Evolutionary conservation across 2,329 filamentous ascomycete genomes (phyloP).

Genomic region (Sclerotinia nivalis): DNA sequence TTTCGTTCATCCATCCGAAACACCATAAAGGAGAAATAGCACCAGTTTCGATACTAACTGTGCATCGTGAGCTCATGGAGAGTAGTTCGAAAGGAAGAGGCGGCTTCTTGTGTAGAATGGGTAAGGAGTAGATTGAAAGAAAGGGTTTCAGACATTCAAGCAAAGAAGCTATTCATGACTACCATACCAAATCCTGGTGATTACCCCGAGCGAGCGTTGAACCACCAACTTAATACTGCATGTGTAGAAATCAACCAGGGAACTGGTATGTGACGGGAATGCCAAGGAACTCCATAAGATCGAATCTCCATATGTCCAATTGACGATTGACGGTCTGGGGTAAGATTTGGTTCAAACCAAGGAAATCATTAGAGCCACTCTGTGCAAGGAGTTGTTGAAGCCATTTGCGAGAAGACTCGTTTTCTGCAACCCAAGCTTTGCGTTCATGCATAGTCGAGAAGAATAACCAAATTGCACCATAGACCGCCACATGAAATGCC

Average conservation of each 20-base stretch:
- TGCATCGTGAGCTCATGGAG: neutral
- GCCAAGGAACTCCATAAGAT: neutral
- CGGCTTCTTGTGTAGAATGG: neutral
- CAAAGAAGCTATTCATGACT: neutral
- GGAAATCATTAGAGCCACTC: neutral
- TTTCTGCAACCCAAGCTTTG: conserved; percentile 17
- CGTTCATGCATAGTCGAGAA: conserved; percentile 11
- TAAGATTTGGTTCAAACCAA: conserved; percentile 13
- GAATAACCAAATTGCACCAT: neutral
- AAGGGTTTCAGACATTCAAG: neutral
- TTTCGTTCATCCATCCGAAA: neutral
- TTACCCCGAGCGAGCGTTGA: neutral
- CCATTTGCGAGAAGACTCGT: conserved; percentile 20
- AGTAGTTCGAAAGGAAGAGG: neutral
- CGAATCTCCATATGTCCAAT: conserved; percentile 7
- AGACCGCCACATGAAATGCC: conserved; percentile 9
- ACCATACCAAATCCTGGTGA: neutral
- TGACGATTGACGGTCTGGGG: conserved; percentile 4
- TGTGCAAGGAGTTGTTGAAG: neutral
- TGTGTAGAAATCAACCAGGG: conserved; percentile 8
- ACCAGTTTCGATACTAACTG: neutral
- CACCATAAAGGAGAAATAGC: neutral
- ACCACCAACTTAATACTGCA: neutral
- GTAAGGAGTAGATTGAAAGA: neutral
- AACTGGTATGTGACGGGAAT: conserved; percentile 6